Evolutionary conservation across 306 rosid species (phyloP).

Genomic region (Prunus salicina): DNA sequence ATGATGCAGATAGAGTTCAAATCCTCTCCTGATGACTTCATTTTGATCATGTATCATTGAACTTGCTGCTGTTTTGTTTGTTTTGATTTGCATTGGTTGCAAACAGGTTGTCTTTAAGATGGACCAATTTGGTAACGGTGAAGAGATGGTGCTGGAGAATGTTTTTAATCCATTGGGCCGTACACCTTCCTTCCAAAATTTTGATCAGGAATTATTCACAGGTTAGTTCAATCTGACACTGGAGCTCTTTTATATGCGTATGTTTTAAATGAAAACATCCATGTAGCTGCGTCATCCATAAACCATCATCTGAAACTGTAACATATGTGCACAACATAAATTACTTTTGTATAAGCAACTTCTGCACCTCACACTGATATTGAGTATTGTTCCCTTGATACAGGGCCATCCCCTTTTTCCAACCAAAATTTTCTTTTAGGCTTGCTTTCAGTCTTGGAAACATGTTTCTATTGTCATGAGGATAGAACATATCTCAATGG

Average conservation of each 20-base stretch:
- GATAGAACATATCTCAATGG: not conserved
- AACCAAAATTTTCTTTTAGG: not conserved
- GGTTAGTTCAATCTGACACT: conserved; percentile 44
- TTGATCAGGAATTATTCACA: conserved; percentile 59
- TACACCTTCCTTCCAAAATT: conserved; percentile 66
- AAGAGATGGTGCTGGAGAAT: conserved; percentile 57
- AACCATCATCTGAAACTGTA: conserved; percentile 3
- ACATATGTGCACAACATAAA: not conserved
- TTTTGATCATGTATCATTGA: conserved; percentile 10
- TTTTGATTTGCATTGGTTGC: conserved; percentile 33
- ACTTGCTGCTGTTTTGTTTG: conserved; percentile 16
- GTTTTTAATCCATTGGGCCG: conserved; percentile 46
- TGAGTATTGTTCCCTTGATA: not conserved
- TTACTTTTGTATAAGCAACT: not conserved
- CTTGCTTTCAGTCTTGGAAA: not conserved
- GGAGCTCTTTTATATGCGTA: not conserved
- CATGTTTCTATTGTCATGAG: conserved; percentile 2
- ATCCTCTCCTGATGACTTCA: conserved; percentile 21
- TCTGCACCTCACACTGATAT: not conserved
- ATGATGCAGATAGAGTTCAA: conserved; percentile 37
- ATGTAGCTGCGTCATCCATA: not conserved
- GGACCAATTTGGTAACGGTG: conserved; percentile 87
- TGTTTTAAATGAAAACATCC: not conserved
- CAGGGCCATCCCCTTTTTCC: not conserved
- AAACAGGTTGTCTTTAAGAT: conserved; percentile 78